Percentiles rank a stretch among this genome's conserved stretches.
These are phyloP conservation scores for Pythium scleroteichum DNA, from an alignment of 352 stramenopile genomes.

Conservation along the genomic window DNA sequence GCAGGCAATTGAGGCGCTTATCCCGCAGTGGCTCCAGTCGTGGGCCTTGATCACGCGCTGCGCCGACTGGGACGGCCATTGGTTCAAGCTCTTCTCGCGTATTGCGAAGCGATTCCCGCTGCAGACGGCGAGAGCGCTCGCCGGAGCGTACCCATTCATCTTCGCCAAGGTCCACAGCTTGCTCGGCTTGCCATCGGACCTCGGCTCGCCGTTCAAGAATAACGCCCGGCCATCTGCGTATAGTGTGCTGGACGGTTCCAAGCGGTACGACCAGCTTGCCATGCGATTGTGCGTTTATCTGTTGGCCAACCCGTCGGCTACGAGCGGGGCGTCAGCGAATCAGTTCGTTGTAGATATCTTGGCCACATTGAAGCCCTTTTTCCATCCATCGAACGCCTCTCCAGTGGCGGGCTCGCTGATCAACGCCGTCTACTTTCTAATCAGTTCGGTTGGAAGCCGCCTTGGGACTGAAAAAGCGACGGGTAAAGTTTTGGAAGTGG, in stretches of 20 bases:
- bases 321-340: conserved; percentile 28
- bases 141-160: conserved; percentile 50
- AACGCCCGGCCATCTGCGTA: conserved; percentile 59
- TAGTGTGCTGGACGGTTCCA: conserved; percentile 48
- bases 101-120: conserved; percentile 50
- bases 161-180: conserved; percentile 70
- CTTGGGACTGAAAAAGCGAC: conserved; percentile 50
- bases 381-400: conserved; percentile 71
- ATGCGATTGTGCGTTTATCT: conserved; percentile 63
- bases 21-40: conserved; percentile 57
- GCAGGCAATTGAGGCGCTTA: conserved; percentile 23
- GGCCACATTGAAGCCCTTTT: conserved; percentile 61
- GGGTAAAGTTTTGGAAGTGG: conserved; percentile 26
- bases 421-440: conserved; percentile 60
- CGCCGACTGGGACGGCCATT: conserved; percentile 68
- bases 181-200: conserved; percentile 62
- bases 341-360: conserved; percentile 62
- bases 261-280: conserved; percentile 52
- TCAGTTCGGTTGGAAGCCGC: conserved; percentile 44
- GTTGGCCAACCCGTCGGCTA: conserved; percentile 30
- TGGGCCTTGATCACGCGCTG: conserved; percentile 59
- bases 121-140: neutral
- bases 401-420: conserved; percentile 56
- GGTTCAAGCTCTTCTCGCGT: conserved; percentile 73
- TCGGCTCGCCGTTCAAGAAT: conserved; percentile 62